phyloP scores from a whole-genome alignment of 164 flowering plant species.

The Platanus orientalis region DNA sequence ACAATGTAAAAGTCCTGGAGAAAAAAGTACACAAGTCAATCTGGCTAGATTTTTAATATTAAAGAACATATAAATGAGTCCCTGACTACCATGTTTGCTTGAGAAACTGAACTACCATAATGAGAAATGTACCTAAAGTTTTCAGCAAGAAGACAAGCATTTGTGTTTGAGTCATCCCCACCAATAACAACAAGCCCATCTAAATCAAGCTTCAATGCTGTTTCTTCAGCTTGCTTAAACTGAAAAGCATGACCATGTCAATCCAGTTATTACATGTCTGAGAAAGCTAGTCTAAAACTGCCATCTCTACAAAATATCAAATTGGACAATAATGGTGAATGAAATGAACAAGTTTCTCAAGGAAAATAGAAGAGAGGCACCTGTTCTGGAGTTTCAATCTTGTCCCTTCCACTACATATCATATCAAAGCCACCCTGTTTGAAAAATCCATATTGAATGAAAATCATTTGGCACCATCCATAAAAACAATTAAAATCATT shows the following conservation, averaged over 20 bases:
- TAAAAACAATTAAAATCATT: no score
- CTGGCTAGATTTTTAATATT: no score
- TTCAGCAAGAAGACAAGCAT: constrained; percentile 98
- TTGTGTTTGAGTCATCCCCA: constrained; percentile 98
- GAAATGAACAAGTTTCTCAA: no score
- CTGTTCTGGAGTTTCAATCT: constrained; percentile 99
- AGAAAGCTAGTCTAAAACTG: not conserved
- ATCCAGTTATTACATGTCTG: not conserved
- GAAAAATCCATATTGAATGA: constrained; percentile 3
- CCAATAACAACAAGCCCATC: constrained; percentile 98
- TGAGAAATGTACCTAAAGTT: constrained; percentile 58
- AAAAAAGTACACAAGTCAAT: not conserved
- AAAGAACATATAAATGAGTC: no score
- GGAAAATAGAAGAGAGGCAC: constrained; percentile 29
- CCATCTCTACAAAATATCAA: no score
- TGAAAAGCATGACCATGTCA: constrained; percentile 26
- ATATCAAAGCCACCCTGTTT: constrained; percentile 98
- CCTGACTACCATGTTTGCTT: not conserved
- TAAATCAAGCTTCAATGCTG: constrained; percentile 78
- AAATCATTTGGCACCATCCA: no score
- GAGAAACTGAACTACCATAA: not conserved
- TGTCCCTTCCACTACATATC: constrained; percentile 99
- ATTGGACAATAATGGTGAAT: no score
- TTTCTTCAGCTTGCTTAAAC: constrained; percentile 97
- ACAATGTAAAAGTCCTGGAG: not conserved